phyloP scores from a whole-genome alignment of 78 protist genomes.

The Cyanophora paradoxa region DNA sequence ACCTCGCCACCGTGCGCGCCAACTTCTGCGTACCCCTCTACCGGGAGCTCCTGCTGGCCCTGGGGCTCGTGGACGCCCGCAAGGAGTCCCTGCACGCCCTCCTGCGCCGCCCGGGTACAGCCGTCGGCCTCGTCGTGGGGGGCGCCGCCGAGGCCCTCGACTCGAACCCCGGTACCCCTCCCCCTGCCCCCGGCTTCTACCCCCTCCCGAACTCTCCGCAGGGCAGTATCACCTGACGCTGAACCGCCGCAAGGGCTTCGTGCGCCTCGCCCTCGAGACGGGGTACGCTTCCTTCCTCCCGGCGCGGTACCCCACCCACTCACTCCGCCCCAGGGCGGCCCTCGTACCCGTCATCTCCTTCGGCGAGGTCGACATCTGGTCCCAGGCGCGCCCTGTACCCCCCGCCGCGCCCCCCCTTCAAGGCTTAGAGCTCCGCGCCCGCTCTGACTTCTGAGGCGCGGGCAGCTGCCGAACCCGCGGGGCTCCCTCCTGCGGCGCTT shows the following conservation, averaged over 20 bases:
- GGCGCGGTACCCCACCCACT: not conserved
- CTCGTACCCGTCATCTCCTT: constrained; percentile 44
- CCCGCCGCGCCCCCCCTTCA: too few relatives aligned
- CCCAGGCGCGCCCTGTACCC: too few relatives aligned
- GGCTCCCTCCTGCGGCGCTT: constrained; percentile 4
- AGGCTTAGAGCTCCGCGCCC: too few relatives aligned
- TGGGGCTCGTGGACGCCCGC: constrained; percentile 20
- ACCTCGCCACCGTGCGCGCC: not conserved
- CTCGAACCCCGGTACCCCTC: constrained; percentile 35
- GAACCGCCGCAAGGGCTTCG: constrained; percentile 39
- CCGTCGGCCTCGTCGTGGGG: constrained; percentile 35
- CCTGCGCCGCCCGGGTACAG: not conserved
- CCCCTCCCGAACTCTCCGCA: too few relatives aligned
- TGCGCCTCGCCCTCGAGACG: constrained; percentile 26
- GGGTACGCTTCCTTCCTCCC: too few relatives aligned
- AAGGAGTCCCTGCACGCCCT: too few relatives aligned
- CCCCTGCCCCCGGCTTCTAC: too few relatives aligned
- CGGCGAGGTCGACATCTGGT: constrained; percentile 49
- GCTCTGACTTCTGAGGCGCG: not conserved
- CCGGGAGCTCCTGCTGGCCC: constrained; percentile 28
- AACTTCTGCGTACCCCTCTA: constrained; percentile 22
- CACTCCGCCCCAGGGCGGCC: not conserved
- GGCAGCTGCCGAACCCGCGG: constrained; percentile 4
- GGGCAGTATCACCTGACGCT: too few relatives aligned
- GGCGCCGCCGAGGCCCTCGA: constrained; percentile 56